Evolutionary conservation across 169 alveolate species (phyloP), one percentile per base, ranked within the genome.

Genomic region (Cyclospora cayetanensis): DNA sequence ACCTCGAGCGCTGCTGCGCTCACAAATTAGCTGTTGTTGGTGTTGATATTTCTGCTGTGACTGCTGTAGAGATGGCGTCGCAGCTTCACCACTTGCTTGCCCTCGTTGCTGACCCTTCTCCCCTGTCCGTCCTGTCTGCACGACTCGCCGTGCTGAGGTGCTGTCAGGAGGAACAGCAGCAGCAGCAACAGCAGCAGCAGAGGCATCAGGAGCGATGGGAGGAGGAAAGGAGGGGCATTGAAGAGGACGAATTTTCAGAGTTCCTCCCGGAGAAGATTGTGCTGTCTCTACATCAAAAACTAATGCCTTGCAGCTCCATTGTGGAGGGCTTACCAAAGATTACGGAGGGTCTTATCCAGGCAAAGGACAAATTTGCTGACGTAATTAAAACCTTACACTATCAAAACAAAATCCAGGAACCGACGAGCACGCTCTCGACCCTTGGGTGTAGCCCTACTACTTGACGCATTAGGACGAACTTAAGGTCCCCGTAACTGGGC

Each of bases 171-270:
- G 83, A 70, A 53, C 83, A 70, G 83, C 72, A 60, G 72, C 37
- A 60, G 72, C 72, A 70, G 83, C 83, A 70, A 20, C 53, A 70
- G 53, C 83, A 70, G 83, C 83, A 70, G 83, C 83, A 70, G 83
- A 50, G 83, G 55, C 83, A 70, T 27, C 50, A 70, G 53, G 31
- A 70, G 53, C 83, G 50, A 25, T 70, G 83, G 83, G 53, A 70
- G 83, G 53, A 70, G 29, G 83, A 70, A 29, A 70, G 83, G 31
- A 53, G 83, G 0, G 7, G 27, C 15, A 25, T 70, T 18, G 83
- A 34, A 4, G 83, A 70, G 20, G 83, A 70, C 15, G 83, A 70
- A 2, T 39, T 70, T 34, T 18, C 46, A 2, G 83, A 70, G 15
- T 70, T 35, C 29, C 46, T 39, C 4, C 83, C 83, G 0, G 83